Percentiles rank a stretch among this genome's conserved stretches.
These are phyloP conservation scores for Stephania cephalantha DNA, from an alignment of 164 flowering plant genomes.

Conservation along the genomic window DNA sequence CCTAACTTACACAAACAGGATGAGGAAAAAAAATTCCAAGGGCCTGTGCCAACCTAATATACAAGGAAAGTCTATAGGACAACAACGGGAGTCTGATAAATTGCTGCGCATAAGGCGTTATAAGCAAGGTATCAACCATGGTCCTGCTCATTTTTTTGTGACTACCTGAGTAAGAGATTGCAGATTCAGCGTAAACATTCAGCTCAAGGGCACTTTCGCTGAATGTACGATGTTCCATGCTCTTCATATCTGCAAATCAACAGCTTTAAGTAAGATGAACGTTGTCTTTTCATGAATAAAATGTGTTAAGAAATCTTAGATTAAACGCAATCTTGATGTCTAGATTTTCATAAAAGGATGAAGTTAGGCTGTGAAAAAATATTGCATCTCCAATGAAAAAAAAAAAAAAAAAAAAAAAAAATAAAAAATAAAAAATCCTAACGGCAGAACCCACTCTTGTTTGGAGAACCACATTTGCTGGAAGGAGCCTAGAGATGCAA, in stretches of 20 bases:
- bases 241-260: conserved; percentile 59
- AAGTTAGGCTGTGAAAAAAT: background rate
- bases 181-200: background rate
- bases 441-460: conserved; percentile 58
- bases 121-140: background rate
- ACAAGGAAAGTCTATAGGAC: background rate
- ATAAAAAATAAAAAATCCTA: background rate
- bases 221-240: conserved; percentile 66
- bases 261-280: background rate
- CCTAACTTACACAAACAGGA: too few species aligned
- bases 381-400: background rate
- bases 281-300: background rate
- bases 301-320: background rate
- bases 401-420: background rate
- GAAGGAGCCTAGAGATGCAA: conserved; percentile 96
- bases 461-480: conserved; percentile 99
- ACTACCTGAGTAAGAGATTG: background rate
- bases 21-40: background rate
- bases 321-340: background rate
- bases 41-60: background rate
- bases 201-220: conserved; percentile 67
- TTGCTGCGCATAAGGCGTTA: background rate
- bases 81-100: background rate
- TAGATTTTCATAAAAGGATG: background rate
- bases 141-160: background rate